phyloP scores from a whole-genome alignment of 345 rosid genomes.

The Chamaenerion angustifolium region DNA sequence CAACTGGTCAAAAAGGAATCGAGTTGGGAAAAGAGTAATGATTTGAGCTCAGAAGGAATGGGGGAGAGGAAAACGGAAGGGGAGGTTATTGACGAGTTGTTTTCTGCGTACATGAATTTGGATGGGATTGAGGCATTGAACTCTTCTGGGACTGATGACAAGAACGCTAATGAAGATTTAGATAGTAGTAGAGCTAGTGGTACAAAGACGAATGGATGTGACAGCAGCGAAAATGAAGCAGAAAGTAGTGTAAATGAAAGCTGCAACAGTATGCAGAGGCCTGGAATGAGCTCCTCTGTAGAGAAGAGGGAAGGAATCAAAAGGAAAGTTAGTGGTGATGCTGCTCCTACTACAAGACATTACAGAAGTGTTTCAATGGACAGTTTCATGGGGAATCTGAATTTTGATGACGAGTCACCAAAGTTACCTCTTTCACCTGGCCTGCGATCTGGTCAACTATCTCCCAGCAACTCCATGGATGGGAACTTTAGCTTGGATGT shows the following conservation, averaged over 20 bases:
- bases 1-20: slow-evolving; percentile 40
- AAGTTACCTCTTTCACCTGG: slow-evolving; percentile 78
- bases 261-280: slow-evolving; percentile 25
- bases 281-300: slow-evolving; percentile 24
- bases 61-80: slow-evolving; percentile 74
- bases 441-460: slow-evolving; percentile 45
- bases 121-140: slow-evolving; percentile 71
- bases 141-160: slow-evolving; percentile 72
- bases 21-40: slow-evolving; percentile 40
- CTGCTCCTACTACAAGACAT: slow-evolving; percentile 61
- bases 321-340: slow-evolving; percentile 66
- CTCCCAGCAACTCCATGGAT: slow-evolving; percentile 55
- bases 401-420: slow-evolving; percentile 61
- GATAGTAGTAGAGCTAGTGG: slow-evolving; percentile 79
- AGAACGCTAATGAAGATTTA: slow-evolving; percentile 60
- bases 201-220: slow-evolving; percentile 69
- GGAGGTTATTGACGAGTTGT: slow-evolving; percentile 72
- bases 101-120: slow-evolving; percentile 91
- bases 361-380: slow-evolving; percentile 91
- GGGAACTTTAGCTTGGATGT: slow-evolving; percentile 61
- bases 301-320: slow-evolving; percentile 68
- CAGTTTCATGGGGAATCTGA: slow-evolving; percentile 76
- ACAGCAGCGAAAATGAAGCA: slow-evolving; percentile 85
- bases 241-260: slow-evolving; percentile 78
- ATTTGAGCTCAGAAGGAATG: slow-evolving; percentile 37